A percentile compares a stretch with the other conserved stretches of the same genome.
These are phyloP conservation scores for Geranium brycei DNA, from an alignment of 345 rosid genomes.

Conservation along the genomic window DNA sequence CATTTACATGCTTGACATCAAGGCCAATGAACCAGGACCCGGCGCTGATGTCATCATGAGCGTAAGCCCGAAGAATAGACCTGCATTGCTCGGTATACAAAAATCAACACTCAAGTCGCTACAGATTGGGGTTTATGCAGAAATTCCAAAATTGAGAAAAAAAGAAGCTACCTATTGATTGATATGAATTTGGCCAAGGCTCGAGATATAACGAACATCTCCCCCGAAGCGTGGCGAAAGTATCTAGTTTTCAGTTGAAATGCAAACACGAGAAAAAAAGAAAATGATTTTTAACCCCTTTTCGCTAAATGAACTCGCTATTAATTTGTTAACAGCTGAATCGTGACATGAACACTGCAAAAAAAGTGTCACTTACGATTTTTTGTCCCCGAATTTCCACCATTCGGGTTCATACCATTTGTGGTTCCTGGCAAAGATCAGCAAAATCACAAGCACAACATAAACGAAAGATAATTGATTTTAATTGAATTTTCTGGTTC, in stretches of 20 bases:
- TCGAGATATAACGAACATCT: slow-evolving; percentile 15
- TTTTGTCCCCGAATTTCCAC: slow-evolving; percentile 75
- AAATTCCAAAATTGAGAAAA: neutral
- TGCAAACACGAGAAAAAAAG: neutral
- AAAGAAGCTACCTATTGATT: slow-evolving; percentile 11
- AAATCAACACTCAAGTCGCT: neutral
- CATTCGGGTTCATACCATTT: slow-evolving; percentile 47
- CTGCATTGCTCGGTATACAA: slow-evolving; percentile 4
- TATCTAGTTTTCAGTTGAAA: slow-evolving; percentile 2
- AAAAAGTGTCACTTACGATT: slow-evolving; percentile 23
- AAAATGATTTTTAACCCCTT: no score
- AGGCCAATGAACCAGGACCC: slow-evolving; percentile 38
- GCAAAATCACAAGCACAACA: neutral
- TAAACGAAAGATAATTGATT: slow-evolving; percentile 9
- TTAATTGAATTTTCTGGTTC: neutral
- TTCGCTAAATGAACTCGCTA: neutral
- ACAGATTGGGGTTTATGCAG: neutral
- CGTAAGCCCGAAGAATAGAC: slow-evolving; percentile 15
- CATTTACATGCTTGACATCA: slow-evolving; percentile 28
- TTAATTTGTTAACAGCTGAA: no score
- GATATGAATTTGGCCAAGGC: slow-evolving; percentile 16
- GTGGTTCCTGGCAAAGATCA: slow-evolving; percentile 14
- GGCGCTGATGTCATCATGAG: slow-evolving; percentile 17
- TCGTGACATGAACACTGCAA: neutral
- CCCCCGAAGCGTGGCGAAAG: slow-evolving; percentile 20